Evolutionary conservation across 2,329 filamentous ascomycete species (phyloP), one percentile per base, ranked within the genome.

Genomic region (Eutypa lata): DNA sequence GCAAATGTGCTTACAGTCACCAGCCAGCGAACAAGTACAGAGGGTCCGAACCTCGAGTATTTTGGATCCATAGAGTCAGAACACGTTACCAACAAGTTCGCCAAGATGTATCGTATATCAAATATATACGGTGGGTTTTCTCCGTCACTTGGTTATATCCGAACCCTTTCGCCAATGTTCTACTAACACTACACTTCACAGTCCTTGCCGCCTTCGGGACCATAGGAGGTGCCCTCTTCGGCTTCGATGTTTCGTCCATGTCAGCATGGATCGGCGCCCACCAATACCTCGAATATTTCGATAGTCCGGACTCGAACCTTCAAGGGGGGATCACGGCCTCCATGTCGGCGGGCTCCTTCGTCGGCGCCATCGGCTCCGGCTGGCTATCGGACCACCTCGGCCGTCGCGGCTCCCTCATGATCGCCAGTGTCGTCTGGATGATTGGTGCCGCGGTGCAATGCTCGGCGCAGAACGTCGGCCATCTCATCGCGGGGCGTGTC

Each of bases 391-490:
- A 80, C 61, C 70, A 69, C 16, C 61, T 76, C 4, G 75, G 76
- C 18, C 71, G 75, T 0, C 67, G 69, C 3, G 66, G 70, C 22
- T 63, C 72, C 13, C 64, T 77, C 49, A 66, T 71, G 64, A 65
- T 75, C 33, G 71, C 72, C 10, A 73, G 66, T 51, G n/a, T 71
- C 33, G 75, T 71, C 68, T 78, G 75, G 42, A 72, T 76, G 51
- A 74, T 84, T 46, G 84, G 84, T 19, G 81, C 79, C 24, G 74
- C 79, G 49, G 73, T 88, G 47, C 76, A 81, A 53, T 79, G 76
- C 53, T 79, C 82, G 6, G 72, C 81, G 3, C 77, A 84, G 62
- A 81, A 83, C 53, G 69, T 86, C 43, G 73, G 68, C 2, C 74
- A 80, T 56, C 62, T 84, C 2, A 73, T 79, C 40, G 75, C 70